These are phyloP conservation scores for Yarrowia yakushimensis DNA, from an alignment of 805 yeast genomes.

Conservation along the genomic window DNA sequence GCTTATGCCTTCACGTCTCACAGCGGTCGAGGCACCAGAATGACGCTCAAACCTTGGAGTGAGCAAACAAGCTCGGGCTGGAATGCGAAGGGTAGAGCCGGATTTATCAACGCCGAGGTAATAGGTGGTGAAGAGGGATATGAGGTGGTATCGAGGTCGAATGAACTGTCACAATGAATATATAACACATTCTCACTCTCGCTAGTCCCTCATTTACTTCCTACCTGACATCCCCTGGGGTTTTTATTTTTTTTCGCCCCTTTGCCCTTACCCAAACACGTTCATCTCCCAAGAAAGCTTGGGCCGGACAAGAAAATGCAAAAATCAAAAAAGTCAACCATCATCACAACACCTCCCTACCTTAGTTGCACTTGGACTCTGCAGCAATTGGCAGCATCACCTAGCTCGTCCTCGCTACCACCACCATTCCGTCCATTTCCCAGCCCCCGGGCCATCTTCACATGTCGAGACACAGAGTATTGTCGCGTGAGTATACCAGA, in stretches of 20 bases:
- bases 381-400: conserved; percentile 25
- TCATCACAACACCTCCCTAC: conserved; percentile 25
- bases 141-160: too few relatives aligned
- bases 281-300: conserved; percentile 19
- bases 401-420: conserved; percentile 14
- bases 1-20: too few relatives aligned
- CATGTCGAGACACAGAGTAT: conserved; percentile 25
- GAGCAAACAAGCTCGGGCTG: conserved; percentile 17
- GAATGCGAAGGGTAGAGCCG: neutral
- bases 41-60: neutral
- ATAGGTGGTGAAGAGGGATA: neutral
- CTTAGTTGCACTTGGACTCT: conserved; percentile 13
- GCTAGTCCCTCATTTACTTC: too few relatives aligned
- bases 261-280: conserved; percentile 7
- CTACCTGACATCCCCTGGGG: too few relatives aligned
- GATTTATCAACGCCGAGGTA: neutral
- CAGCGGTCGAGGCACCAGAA: conserved; percentile 23
- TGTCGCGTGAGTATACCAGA: conserved; percentile 26
- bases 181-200: too few relatives aligned
- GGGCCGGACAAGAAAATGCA: neutral
- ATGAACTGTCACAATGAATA: too few relatives aligned
- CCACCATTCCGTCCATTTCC: conserved; percentile 22
- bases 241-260: neutral
- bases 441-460: conserved; percentile 23
- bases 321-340: conserved; percentile 20